Percentiles rank a stretch among this genome's conserved stretches.
phyloP scores from a whole-genome alignment of 495 filamentous ascomycete genomes.

The Zalerion maritima region DNA sequence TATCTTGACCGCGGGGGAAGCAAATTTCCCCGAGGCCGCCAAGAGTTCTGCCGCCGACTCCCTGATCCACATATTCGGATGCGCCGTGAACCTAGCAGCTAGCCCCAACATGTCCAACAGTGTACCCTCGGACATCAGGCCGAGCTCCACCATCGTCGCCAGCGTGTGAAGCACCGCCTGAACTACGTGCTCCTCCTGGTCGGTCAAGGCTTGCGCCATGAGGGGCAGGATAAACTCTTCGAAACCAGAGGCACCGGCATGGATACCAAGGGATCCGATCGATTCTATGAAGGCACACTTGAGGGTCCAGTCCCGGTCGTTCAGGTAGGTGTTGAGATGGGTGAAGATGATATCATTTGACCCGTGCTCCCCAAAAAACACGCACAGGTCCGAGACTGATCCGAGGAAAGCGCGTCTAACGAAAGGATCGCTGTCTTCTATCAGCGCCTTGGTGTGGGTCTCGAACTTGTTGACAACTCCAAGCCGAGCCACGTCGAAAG shows the following conservation, averaged over 20 bases:
- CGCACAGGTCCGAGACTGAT: conserved; percentile 81
- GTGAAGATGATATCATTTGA: conserved; percentile 89
- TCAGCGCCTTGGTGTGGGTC: conserved; percentile 69
- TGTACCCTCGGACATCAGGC: conserved; percentile 69
- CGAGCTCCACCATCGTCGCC: conserved; percentile 76
- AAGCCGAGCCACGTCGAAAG: conserved; percentile 68
- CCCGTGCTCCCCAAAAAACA: conserved; percentile 82
- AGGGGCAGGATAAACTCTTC: conserved; percentile 94
- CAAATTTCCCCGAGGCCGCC: conserved; percentile 53
- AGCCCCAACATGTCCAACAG: conserved; percentile 78
- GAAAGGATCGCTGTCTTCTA: conserved; percentile 76
- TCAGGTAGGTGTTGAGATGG: conserved; percentile 94
- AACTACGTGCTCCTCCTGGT: conserved; percentile 90
- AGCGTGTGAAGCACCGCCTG: conserved; percentile 80
- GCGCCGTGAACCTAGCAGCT: conserved; percentile 70
- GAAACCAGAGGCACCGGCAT: conserved; percentile 67
- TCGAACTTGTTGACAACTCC: conserved; percentile 74
- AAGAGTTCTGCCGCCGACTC: conserved; percentile 78
- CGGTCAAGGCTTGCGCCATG: conserved; percentile 93
- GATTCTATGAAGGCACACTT: conserved; percentile 95
- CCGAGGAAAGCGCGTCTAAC: conserved; percentile 88
- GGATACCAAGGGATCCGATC: conserved; percentile 86
- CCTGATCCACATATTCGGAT: conserved; percentile 90
- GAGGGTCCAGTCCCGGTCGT: conserved; percentile 90
- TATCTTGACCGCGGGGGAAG: conserved; percentile 69